These are phyloP conservation scores for Alternaria triticimaculans DNA, from an alignment of 2,329 filamentous ascomycete genomes.

Conservation along the genomic window DNA sequence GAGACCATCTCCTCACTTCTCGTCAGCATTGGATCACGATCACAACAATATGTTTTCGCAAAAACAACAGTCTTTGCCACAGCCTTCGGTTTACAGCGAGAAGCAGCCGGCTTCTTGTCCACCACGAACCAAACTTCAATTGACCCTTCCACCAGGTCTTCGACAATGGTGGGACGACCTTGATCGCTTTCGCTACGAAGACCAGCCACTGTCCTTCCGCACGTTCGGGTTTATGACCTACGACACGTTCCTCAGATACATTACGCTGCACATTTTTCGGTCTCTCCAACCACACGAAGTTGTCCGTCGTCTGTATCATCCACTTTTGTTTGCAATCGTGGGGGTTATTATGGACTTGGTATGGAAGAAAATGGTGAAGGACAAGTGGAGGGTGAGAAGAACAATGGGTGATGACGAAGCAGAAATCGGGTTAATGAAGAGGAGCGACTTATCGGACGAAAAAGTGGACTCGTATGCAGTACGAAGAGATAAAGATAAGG, in stretches of 20 bases:
- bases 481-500: not conserved
- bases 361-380: not conserved
- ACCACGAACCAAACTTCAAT: not conserved
- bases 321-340: not conserved
- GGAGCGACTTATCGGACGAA: not conserved
- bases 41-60: not conserved
- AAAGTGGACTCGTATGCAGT: not conserved
- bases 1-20: not conserved
- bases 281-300: accelerated
- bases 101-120: not conserved
- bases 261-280: not conserved
- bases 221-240: not conserved
- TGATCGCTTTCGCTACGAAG: not conserved
- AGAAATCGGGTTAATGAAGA: not conserved
- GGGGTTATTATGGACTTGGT: not conserved
- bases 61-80: not conserved
- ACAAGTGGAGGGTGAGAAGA: not conserved
- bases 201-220: not conserved
- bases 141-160: not conserved
- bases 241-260: not conserved
- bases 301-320: not conserved
- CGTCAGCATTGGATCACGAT: not conserved
- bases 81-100: not conserved
- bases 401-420: not conserved
- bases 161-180: not conserved